Conservation (phyloP, 306 rosid species). For the Gastrolobium villosum region DNA sequence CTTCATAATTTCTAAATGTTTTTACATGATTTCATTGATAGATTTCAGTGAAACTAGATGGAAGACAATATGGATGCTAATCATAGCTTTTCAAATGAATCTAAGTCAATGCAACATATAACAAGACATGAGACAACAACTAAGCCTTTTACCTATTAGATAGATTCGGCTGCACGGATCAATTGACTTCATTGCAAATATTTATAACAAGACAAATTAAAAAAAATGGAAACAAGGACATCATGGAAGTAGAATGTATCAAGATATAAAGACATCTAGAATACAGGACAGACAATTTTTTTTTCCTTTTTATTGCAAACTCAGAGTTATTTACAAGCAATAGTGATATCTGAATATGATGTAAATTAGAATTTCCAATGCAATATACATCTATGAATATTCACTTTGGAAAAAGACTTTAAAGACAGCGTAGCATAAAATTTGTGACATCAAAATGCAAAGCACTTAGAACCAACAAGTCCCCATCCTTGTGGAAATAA, state of each 20-base stretch:
- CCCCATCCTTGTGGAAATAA: no score
- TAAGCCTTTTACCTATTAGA: background rate
- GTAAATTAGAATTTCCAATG: background rate
- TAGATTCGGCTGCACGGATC: background rate
- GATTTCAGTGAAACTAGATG: conserved; percentile 10
- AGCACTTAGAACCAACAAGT: no score
- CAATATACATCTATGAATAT: background rate
- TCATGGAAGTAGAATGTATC: background rate
- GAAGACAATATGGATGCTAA: background rate
- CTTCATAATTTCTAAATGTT: background rate
- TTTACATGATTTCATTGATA: background rate
- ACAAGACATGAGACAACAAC: conserved; percentile 1
- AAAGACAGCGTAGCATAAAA: no score
- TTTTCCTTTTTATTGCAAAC: background rate
- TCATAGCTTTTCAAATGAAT: conserved; percentile 13
- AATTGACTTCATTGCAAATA: background rate
- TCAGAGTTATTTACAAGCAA: conserved; percentile 4
- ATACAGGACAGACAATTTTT: background rate
- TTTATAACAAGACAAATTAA: background rate
- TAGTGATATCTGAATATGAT: background rate
- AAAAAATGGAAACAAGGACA: conserved; percentile 8
- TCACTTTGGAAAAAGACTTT: background rate
- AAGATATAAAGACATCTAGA: conserved; percentile 18
- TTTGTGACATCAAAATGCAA: no score
- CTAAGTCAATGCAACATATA: background rate